Conservation (phyloP, 2,329 filamentous ascomycete genomes). For the Zarea fungicola region DNA sequence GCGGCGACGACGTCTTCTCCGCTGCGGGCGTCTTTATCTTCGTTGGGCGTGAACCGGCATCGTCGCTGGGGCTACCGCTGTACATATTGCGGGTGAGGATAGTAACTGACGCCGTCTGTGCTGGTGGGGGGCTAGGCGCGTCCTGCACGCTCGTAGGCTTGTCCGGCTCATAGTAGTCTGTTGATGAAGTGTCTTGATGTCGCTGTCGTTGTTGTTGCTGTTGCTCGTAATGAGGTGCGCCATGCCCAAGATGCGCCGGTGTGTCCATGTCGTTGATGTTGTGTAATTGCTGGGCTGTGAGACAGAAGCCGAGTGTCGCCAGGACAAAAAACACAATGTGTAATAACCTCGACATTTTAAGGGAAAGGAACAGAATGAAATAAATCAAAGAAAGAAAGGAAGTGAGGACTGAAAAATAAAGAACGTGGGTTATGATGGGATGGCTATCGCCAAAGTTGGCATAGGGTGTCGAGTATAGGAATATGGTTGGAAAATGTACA, state of each 20-base stretch:
- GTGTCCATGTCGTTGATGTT: background rate
- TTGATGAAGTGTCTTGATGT: background rate
- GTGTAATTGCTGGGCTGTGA: constrained; percentile 1
- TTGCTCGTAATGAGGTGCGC: no score
- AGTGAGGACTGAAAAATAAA: background rate
- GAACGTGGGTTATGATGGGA: no score
- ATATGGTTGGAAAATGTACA: no score
- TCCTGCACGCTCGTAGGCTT: background rate
- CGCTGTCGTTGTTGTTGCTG: background rate
- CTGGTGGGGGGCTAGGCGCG: background rate
- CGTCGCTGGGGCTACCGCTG: background rate
- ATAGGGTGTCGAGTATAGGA: no score
- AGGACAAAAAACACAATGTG: constrained; percentile 2
- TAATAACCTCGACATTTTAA: background rate
- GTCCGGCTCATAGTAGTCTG: background rate
- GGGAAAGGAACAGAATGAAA: background rate
- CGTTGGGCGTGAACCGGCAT: constrained; percentile 1
- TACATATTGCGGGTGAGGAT: background rate
- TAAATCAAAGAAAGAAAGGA: background rate
- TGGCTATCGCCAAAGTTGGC: background rate
- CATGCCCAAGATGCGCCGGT: background rate
- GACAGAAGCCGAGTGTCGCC: constrained; percentile 8
- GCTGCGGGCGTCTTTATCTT: constrained; percentile 8
- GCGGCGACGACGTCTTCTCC: constrained; percentile 6
- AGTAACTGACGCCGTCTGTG: background rate